Percentiles rank a stretch among this genome's conserved stretches.
These are phyloP conservation scores for Rutstroemia sp. DNA, from an alignment of 2,329 filamentous ascomycete species.

Conservation along the genomic window DNA sequence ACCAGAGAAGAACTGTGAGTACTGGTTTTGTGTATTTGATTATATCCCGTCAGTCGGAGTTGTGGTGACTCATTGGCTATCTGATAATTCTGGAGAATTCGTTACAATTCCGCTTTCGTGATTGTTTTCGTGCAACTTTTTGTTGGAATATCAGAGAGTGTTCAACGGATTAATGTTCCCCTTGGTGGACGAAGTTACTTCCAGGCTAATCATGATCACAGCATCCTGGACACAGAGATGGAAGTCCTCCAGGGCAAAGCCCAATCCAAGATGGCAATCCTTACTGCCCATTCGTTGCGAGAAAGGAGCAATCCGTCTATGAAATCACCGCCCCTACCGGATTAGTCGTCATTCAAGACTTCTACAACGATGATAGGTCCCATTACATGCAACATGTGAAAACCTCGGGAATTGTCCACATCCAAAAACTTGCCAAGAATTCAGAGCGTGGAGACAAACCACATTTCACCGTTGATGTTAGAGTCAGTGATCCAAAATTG, in stretches of 20 bases:
- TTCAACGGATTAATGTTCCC: no score
- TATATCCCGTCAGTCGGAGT: no score
- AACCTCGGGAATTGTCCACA: conserved; percentile 23
- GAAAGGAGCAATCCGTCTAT: conserved; percentile 14
- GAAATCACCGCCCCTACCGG: conserved; percentile 17
- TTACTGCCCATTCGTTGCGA: conserved; percentile 19
- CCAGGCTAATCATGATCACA: background rate
- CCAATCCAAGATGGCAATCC: conserved; percentile 13
- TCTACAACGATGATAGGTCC: conserved; percentile 12
- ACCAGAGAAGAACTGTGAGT: background rate
- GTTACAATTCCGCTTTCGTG: no score
- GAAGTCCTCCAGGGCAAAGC: background rate
- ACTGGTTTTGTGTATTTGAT: background rate
- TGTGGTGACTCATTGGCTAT: no score
- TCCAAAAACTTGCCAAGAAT: conserved; percentile 17
- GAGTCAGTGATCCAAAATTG: conserved; percentile 20
- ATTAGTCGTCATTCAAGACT: conserved; percentile 20
- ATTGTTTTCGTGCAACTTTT: no score
- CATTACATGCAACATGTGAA: conserved; percentile 7
- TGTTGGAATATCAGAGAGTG: no score
- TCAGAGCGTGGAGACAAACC: conserved; percentile 15
- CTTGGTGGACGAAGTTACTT: background rate
- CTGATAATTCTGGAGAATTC: no score
- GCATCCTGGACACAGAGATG: background rate
- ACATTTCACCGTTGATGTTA: conserved; percentile 21